phyloP scores from a whole-genome alignment of 176 grass and related monocot species.

The Zea luxurians region DNA sequence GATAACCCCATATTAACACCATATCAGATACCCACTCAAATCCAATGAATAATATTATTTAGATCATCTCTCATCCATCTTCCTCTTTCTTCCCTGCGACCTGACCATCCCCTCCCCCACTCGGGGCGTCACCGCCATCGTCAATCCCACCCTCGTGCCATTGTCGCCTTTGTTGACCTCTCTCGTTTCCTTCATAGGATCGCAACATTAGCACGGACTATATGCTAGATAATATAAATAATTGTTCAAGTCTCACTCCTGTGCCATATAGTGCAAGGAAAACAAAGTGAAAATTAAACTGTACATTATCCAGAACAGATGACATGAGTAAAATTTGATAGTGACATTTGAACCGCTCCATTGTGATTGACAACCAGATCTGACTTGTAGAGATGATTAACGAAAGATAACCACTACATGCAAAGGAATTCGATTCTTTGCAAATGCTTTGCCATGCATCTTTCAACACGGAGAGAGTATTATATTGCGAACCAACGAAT shows the following conservation, averaged over 20 bases:
- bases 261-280: background rate
- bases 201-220: too few species aligned
- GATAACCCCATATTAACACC: too few species aligned
- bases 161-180: too few species aligned
- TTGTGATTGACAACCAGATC: conserved; percentile 28
- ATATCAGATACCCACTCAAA: too few species aligned
- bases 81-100: too few species aligned
- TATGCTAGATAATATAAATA: background rate
- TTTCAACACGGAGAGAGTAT: conserved; percentile 28
- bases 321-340: background rate
- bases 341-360: conserved; percentile 4
- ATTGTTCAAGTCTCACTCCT: background rate
- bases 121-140: too few species aligned
- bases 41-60: too few species aligned
- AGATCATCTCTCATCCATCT: too few species aligned
- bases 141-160: too few species aligned
- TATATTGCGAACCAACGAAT: background rate
- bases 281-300: background rate
- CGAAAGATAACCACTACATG: background rate
- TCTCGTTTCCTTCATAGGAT: too few species aligned
- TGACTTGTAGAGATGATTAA: background rate
- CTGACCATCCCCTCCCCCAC: too few species aligned
- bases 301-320: background rate
- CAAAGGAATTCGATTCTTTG: conserved; percentile 34
- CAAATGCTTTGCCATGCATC: conserved; percentile 30